Evolutionary conservation across 495 filamentous ascomycete species (phyloP).

Genomic region (Polyplosphaeria fusca): DNA sequence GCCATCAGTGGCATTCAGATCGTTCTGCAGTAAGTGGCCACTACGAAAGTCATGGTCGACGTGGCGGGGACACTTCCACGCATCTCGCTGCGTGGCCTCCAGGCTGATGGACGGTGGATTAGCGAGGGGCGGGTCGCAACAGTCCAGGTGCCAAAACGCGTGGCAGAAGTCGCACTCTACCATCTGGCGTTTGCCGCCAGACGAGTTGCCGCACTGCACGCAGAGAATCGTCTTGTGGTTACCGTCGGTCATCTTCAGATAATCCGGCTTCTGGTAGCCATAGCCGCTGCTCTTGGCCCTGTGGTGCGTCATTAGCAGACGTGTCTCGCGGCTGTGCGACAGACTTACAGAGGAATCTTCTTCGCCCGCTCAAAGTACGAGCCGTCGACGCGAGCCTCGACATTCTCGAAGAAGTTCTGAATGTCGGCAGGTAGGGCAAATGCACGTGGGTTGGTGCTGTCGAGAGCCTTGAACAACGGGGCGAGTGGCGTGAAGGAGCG

Average conservation of each 20-base stretch:
- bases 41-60: constrained; percentile 55
- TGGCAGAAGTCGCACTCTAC: constrained; percentile 64
- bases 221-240: constrained; percentile 56
- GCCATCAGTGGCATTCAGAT: constrained; percentile 11
- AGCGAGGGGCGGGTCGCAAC: constrained; percentile 78
- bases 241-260: constrained; percentile 63
- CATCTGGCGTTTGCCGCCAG: constrained; percentile 31
- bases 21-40: constrained; percentile 18
- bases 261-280: constrained; percentile 47
- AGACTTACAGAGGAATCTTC: constrained; percentile 38
- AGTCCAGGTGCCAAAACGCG: constrained; percentile 85
- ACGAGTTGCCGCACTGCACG: constrained; percentile 24
- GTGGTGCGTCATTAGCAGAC: constrained; percentile 5
- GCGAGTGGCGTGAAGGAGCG: constrained; percentile 49
- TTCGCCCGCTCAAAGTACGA: constrained; percentile 67
- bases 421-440: constrained; percentile 68
- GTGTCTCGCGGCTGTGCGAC: constrained; percentile 17
- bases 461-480: constrained; percentile 55
- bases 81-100: constrained; percentile 52
- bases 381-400: constrained; percentile 68
- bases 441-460: constrained; percentile 64
- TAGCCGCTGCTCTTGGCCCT: constrained; percentile 31
- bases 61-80: constrained; percentile 89
- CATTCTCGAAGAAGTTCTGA: constrained; percentile 69
- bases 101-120: constrained; percentile 57